A percentile compares a stretch with the other conserved stretches of the same genome.
phyloP scores from a whole-genome alignment of 31 red algal genomes.

The Odonthalia washingtoniensis region DNA sequence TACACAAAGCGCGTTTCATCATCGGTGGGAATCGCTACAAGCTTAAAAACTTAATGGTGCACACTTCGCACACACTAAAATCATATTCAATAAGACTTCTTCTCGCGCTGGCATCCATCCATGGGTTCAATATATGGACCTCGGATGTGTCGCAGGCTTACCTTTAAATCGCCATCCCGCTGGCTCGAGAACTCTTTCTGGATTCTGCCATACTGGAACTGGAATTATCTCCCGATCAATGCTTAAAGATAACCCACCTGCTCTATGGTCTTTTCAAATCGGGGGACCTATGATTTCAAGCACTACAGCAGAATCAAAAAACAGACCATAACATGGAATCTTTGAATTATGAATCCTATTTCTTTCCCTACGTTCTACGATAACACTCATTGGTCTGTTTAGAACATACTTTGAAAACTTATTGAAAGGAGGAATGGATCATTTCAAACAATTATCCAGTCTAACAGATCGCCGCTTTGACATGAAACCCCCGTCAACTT shows the following conservation, averaged over 20 bases:
- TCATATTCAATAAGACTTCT: constrained; percentile 13
- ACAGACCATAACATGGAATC: too few relatives aligned
- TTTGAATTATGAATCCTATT: too few relatives aligned
- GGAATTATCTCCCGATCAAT: not conserved
- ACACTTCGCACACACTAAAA: not conserved
- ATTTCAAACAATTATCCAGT: too few relatives aligned
- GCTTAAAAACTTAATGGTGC: not conserved
- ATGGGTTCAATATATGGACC: not conserved
- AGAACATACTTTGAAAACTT: too few relatives aligned
- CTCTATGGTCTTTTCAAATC: constrained; percentile 9
- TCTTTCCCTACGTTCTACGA: too few relatives aligned
- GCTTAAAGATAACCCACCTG: not conserved
- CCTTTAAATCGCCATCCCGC: not conserved
- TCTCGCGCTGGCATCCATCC: not conserved
- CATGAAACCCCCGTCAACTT: too few relatives aligned
- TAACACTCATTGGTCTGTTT: too few relatives aligned
- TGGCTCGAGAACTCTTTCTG: not conserved
- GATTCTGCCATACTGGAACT: not conserved
- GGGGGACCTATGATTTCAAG: too few relatives aligned
- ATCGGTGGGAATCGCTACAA: not conserved
- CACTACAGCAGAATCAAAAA: too few relatives aligned
- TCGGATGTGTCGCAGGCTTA: constrained; percentile 4
- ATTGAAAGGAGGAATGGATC: too few relatives aligned
- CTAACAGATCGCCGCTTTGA: too few relatives aligned
- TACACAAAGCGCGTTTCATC: too few relatives aligned